Conservation (phyloP, 495 filamentous ascomycete species). For the Letharia columbiana region DNA sequence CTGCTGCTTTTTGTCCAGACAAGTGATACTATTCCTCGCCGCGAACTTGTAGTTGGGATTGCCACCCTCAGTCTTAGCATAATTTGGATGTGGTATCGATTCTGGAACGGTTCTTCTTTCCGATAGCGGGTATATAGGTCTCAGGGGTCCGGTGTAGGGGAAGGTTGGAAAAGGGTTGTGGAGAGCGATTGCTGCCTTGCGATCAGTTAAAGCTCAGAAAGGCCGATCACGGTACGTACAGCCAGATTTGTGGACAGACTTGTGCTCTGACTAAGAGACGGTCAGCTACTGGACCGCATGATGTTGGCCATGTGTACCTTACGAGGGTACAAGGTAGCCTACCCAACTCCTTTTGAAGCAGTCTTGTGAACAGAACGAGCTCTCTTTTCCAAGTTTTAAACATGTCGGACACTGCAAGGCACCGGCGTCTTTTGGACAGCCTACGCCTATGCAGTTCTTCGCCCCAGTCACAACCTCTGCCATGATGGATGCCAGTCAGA, state of each 20-base stretch:
- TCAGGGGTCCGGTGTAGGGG: conserved; percentile 65
- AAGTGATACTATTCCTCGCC: conserved; percentile 65
- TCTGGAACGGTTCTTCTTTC: conserved; percentile 63
- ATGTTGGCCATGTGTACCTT: conserved; percentile 26
- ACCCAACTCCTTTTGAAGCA: conserved; percentile 99
- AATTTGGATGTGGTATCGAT: conserved; percentile 76
- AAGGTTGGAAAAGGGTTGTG: conserved; percentile 90
- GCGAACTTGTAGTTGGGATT: conserved; percentile 67
- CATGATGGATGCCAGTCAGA: conserved; percentile 10
- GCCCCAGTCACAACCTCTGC: conserved; percentile 16
- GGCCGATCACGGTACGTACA: conserved; percentile 50
- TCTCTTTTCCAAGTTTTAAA: conserved; percentile 79
- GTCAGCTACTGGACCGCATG: conserved; percentile 25
- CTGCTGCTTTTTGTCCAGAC: conserved; percentile 70
- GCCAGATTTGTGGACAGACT: conserved; percentile 71
- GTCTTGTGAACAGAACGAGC: conserved; percentile 95
- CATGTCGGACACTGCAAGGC: conserved; percentile 90
- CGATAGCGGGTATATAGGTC: conserved; percentile 87
- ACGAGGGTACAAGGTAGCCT: conserved; percentile 35
- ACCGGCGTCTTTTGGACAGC: conserved; percentile 77
- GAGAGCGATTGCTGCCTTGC: conserved; percentile 72
- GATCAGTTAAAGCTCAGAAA: conserved; percentile 69
- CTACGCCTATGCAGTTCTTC: conserved; percentile 56
- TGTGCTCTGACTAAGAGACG: conserved; percentile 63
- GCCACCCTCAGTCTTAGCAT: conserved; percentile 57